Conservation (phyloP, 2,329 filamentous ascomycete species). For the Ophiocordyceps camponoti-rufipedis region DNA sequence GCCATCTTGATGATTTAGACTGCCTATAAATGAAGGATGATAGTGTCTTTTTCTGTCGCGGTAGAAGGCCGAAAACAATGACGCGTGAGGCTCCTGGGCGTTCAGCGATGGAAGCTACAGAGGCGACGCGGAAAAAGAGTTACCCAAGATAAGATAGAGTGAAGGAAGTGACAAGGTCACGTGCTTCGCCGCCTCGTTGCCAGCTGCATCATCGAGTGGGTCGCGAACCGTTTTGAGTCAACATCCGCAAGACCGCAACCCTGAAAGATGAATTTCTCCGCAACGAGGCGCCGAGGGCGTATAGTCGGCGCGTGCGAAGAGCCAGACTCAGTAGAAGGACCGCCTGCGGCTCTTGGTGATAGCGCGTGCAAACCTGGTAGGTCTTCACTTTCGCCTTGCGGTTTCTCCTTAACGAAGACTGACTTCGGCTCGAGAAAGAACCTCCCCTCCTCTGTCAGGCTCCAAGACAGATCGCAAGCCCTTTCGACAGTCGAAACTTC, state of each 20-base stretch:
- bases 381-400: conserved; percentile 8
- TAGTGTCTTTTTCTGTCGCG: conserved; percentile 9
- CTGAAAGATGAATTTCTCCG: conserved; percentile 33
- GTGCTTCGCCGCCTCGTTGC: background rate
- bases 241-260: too few species aligned
- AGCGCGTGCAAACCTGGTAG: conserved; percentile 17
- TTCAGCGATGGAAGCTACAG: background rate
- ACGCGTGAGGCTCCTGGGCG: background rate
- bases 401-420: conserved; percentile 16
- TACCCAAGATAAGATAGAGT: conserved; percentile 22
- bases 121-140: conserved; percentile 8
- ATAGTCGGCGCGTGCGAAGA: conserved; percentile 57
- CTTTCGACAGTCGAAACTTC: conserved; percentile 37
- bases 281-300: conserved; percentile 48
- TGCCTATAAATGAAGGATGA: background rate
- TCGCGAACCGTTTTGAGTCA: too few species aligned
- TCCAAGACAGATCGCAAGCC: conserved; percentile 30
- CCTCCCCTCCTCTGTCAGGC: conserved; percentile 18
- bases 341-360: conserved; percentile 7
- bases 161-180: too few species aligned
- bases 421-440: conserved; percentile 12
- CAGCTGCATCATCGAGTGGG: background rate
- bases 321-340: conserved; percentile 24
- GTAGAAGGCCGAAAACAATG: conserved; percentile 1
- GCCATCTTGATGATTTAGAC: conserved; percentile 50